Conservation (phyloP, 495 filamentous ascomycete species). For the Penicillium verhagenii region DNA sequence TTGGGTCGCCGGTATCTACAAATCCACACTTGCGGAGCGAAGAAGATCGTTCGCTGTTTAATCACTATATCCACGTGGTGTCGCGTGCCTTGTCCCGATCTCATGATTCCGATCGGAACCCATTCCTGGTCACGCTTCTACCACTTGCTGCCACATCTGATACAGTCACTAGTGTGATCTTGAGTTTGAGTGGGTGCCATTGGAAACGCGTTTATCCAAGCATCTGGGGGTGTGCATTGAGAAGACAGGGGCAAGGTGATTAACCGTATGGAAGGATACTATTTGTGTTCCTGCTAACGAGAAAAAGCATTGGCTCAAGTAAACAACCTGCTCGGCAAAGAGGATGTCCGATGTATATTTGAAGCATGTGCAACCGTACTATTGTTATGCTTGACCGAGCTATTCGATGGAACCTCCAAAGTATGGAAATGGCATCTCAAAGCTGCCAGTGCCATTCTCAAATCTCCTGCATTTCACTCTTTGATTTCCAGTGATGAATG, state of each 20-base stretch:
- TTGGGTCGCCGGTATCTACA: slow-evolving; percentile 9
- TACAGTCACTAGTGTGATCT: slow-evolving; percentile 26
- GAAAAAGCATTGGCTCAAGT: slow-evolving; percentile 24
- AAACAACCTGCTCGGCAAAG: slow-evolving; percentile 11
- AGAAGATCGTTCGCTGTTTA: slow-evolving; percentile 28
- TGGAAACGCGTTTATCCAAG: slow-evolving; percentile 30
- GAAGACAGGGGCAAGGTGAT: slow-evolving; percentile 25
- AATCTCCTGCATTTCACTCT: slow-evolving; percentile 15
- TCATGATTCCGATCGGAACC: slow-evolving; percentile 24
- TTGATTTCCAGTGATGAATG: slow-evolving; percentile 19
- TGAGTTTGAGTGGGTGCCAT: slow-evolving; percentile 30
- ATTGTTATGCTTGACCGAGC: slow-evolving; percentile 26
- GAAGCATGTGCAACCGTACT: slow-evolving; percentile 28
- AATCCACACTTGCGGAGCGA: slow-evolving; percentile 25
- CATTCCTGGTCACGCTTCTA: slow-evolving; percentile 25
- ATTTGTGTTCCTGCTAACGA: not conserved
- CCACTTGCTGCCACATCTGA: slow-evolving; percentile 28
- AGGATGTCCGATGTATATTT: slow-evolving; percentile 18
- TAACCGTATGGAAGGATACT: not conserved
- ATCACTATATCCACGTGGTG: slow-evolving; percentile 31
- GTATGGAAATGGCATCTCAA: slow-evolving; percentile 35
- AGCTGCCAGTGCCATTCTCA: slow-evolving; percentile 28
- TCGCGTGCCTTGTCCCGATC: slow-evolving; percentile 26
- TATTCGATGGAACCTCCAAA: slow-evolving; percentile 26
- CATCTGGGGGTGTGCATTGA: slow-evolving; percentile 27